These are phyloP conservation scores for Posidonia australis DNA, from an alignment of 106 monocot species.

Conservation along the genomic window DNA sequence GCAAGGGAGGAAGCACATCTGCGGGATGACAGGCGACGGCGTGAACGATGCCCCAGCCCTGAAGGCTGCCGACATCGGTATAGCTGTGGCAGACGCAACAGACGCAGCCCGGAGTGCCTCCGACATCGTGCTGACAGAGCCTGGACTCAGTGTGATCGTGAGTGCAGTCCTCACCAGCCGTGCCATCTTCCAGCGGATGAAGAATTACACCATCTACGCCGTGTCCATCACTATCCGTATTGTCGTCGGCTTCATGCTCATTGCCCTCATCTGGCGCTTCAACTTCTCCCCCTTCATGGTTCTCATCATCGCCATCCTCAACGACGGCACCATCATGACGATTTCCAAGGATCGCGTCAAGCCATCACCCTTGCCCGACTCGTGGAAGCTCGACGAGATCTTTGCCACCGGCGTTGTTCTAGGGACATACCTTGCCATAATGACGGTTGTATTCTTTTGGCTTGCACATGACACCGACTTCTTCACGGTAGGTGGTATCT, in stretches of 20 bases:
- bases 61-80: slow-evolving; percentile 20
- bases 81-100: slow-evolving; percentile 16
- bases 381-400: slow-evolving; percentile 26
- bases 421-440: slow-evolving; percentile 18
- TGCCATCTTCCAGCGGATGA: slow-evolving; percentile 23
- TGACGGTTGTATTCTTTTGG: slow-evolving; percentile 30
- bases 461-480: slow-evolving; percentile 18
- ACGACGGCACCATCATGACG: slow-evolving; percentile 33
- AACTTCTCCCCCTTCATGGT: slow-evolving; percentile 32
- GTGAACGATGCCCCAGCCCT: slow-evolving; percentile 22
- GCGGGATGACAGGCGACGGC: slow-evolving; percentile 20
- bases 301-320: slow-evolving; percentile 28
- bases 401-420: slow-evolving; percentile 23
- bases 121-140: slow-evolving; percentile 21
- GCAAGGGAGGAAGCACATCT: slow-evolving; percentile 18
- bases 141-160: slow-evolving; percentile 19
- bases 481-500: slow-evolving; percentile 26
- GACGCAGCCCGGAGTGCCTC: slow-evolving; percentile 19
- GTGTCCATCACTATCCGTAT: slow-evolving; percentile 27
- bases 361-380: slow-evolving; percentile 25
- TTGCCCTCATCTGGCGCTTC: slow-evolving; percentile 23
- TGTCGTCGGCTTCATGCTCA: slow-evolving; percentile 19
- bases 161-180: slow-evolving; percentile 17
- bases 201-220: slow-evolving; percentile 26
- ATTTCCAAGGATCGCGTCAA: slow-evolving; percentile 28